Conservation (phyloP, 345 rosid genomes). For the Populus simonii region DNA sequence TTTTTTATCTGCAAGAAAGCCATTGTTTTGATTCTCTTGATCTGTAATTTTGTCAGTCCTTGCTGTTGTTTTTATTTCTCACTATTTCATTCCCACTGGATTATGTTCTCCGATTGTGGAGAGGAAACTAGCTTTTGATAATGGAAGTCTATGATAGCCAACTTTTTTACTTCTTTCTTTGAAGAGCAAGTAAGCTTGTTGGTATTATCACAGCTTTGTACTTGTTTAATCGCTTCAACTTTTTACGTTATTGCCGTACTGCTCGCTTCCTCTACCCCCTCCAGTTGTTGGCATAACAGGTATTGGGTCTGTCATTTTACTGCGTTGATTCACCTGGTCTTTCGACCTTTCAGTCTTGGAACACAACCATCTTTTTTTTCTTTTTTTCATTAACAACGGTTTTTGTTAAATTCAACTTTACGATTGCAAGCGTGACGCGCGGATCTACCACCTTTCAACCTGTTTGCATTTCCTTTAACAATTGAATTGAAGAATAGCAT, state of each 20-base stretch:
- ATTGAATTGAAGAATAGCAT: neutral
- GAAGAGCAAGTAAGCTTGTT: neutral
- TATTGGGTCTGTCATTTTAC: neutral
- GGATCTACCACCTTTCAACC: no score
- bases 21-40: constrained; percentile 1
- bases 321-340: neutral
- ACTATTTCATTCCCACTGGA: neutral
- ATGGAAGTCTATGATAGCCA: neutral
- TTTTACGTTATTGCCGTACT: neutral
- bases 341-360: neutral
- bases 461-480: no score
- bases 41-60: neutral
- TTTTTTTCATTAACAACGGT: neutral
- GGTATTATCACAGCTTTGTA: neutral
- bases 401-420: neutral
- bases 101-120: neutral
- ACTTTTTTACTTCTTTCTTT: neutral
- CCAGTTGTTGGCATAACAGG: neutral
- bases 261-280: neutral
- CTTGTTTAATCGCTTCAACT: neutral
- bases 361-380: neutral
- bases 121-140: neutral
- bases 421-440: no score
- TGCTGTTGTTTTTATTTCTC: neutral
- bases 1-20: neutral